phyloP scores from a whole-genome alignment of 169 alveolate species.

The Babesia sp. region DNA sequence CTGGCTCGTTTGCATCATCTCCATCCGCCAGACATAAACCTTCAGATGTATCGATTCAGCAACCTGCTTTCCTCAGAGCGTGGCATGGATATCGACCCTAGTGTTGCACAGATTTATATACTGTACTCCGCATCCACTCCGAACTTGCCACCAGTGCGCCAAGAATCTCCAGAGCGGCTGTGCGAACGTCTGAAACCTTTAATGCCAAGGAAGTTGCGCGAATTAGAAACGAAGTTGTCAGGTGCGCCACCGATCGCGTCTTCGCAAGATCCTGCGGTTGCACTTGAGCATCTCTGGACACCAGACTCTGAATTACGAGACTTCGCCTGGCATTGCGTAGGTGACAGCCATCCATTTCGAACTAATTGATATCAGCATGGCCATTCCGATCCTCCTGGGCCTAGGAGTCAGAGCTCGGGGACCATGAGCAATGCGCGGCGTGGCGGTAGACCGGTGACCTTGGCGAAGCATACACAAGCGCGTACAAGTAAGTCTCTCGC shows the following conservation, averaged over 20 bases:
- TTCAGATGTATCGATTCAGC: constrained; percentile 20
- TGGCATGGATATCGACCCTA: not conserved
- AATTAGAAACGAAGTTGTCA: not conserved
- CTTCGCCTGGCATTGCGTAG: not conserved
- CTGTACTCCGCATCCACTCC: not conserved
- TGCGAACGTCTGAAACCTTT: constrained; percentile 4
- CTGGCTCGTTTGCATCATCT: not conserved
- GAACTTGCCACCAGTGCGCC: not conserved
- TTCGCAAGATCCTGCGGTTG: not conserved
- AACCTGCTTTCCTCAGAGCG: not conserved
- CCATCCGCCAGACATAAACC: not conserved
- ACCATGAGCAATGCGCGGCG: not conserved
- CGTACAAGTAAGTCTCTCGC: not conserved
- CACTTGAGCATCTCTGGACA: not conserved
- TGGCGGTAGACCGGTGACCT: no score
- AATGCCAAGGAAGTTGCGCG: not conserved
- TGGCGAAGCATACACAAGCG: not conserved
- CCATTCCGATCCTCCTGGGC: no score
- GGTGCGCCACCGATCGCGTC: not conserved
- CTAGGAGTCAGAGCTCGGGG: no score
- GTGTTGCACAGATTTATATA: constrained; percentile 1
- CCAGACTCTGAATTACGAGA: not conserved
- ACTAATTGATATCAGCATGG: no score
- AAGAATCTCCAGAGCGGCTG: constrained; percentile 9
- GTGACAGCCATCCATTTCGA: no score